Conservation (phyloP, 768 basidiomycete species). For the Boletus sensibilis region DNA sequence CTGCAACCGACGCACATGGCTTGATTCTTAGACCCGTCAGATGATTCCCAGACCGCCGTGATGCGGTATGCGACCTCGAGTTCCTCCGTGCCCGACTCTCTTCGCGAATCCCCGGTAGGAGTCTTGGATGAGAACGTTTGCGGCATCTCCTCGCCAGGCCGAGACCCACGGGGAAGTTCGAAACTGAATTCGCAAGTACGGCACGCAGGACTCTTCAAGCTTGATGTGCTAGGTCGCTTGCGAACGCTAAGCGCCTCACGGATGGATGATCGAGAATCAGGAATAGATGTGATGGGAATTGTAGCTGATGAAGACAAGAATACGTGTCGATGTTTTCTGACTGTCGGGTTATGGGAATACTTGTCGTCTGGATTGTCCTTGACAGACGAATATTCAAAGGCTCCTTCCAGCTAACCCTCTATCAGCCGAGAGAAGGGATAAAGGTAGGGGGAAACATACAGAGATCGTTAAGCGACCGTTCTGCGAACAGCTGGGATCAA, state of each 20-base stretch:
- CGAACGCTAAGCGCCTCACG: slow-evolving; percentile 40
- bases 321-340: slow-evolving; percentile 39
- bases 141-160: slow-evolving; percentile 59
- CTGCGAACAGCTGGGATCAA: slow-evolving; percentile 51
- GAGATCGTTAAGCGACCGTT: slow-evolving; percentile 58
- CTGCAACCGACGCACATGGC: slow-evolving; percentile 45
- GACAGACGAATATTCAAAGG: slow-evolving; percentile 46
- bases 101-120: slow-evolving; percentile 26
- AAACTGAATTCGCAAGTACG: slow-evolving; percentile 50
- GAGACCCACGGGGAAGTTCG: slow-evolving; percentile 49
- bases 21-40: slow-evolving; percentile 41
- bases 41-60: slow-evolving; percentile 57
- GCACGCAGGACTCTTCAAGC: slow-evolving; percentile 33
- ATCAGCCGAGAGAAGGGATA: slow-evolving; percentile 1
- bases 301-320: slow-evolving; percentile 50
- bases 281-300: slow-evolving; percentile 37
- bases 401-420: slow-evolving; percentile 55
- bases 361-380: slow-evolving; percentile 20
- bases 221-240: slow-evolving; percentile 46
- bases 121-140: slow-evolving; percentile 49
- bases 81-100: slow-evolving; percentile 33
- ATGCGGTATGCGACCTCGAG: slow-evolving; percentile 54
- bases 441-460: slow-evolving; percentile 34
- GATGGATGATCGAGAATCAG: slow-evolving; percentile 26
- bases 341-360: slow-evolving; percentile 18